Percentiles rank a stretch among this genome's conserved stretches.
phyloP scores from a whole-genome alignment of 768 basidiomycete genomes.

The Lactarius tabidus region DNA sequence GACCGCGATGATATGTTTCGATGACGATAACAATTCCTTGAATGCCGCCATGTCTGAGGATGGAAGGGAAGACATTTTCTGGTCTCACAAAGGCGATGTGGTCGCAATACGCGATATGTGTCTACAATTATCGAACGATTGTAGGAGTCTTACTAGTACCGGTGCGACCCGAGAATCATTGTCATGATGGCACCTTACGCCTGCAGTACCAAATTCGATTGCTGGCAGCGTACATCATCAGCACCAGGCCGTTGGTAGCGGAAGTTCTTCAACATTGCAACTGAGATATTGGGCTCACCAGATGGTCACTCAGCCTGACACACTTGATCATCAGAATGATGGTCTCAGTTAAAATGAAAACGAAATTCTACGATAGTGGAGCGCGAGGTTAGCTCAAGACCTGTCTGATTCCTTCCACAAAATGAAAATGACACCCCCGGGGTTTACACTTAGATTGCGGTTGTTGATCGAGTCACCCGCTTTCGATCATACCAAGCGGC shows the following conservation, averaged over 20 bases:
- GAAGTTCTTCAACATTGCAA: not conserved
- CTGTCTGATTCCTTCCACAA: not conserved
- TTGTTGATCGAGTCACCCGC: not conserved
- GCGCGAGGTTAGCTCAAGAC: not conserved
- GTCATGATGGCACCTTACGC: not conserved
- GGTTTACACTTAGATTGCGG: not conserved
- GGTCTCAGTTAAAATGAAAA: not conserved
- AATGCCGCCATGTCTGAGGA: slow-evolving; percentile 17
- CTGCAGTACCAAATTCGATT: not conserved
- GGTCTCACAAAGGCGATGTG: not conserved
- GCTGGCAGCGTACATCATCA: not conserved
- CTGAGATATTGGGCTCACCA: not conserved
- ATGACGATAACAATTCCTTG: slow-evolving; percentile 9
- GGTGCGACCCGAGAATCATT: not conserved
- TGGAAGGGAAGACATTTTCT: slow-evolving; percentile 1
- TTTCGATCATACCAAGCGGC: not conserved
- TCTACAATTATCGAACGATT: no score
- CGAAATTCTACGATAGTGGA: not conserved
- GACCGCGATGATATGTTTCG: slow-evolving; percentile 39
- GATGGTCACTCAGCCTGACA: not conserved
- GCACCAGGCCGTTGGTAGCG: not conserved
- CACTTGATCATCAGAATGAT: not conserved
- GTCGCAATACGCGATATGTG: not conserved
- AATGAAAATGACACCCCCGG: not conserved
- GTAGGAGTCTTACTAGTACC: no score